A percentile compares a stretch with the other conserved stretches of the same genome.
phyloP scores from a whole-genome alignment of 2,329 filamentous ascomycete species.

The Nemania bipapillata region DNA sequence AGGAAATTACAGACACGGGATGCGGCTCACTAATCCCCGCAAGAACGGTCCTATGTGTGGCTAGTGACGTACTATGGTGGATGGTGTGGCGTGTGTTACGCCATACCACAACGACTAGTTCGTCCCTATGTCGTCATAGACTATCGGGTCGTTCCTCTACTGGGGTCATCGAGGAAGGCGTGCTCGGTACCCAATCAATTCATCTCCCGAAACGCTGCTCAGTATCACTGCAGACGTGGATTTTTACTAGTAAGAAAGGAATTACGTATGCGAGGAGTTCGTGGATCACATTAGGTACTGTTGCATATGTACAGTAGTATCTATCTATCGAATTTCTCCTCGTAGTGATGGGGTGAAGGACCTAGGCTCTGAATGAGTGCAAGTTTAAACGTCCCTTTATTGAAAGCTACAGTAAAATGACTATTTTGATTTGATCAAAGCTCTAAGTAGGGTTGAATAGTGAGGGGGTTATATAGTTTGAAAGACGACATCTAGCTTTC shows the following conservation, averaged over 20 bases:
- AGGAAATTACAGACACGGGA: slow-evolving; percentile 14
- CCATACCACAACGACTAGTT: slow-evolving; percentile 8
- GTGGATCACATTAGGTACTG: too few relatives aligned
- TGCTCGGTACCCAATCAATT: slow-evolving; percentile 14
- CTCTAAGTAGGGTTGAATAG: too few relatives aligned
- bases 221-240: neutral
- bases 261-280: slow-evolving; percentile 5
- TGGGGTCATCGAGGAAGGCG: slow-evolving; percentile 1
- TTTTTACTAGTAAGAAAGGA: neutral
- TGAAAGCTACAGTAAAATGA: too few relatives aligned
- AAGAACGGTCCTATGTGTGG: slow-evolving; percentile 23
- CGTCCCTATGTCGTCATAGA: slow-evolving; percentile 47
- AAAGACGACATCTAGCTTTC: too few relatives aligned
- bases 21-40: slow-evolving; percentile 30
- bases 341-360: too few relatives aligned
- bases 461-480: too few relatives aligned
- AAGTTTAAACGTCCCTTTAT: too few relatives aligned
- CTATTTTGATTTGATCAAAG: too few relatives aligned
- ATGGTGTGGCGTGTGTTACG: slow-evolving; percentile 40
- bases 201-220: neutral
- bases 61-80: slow-evolving; percentile 28
- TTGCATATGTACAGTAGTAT: too few relatives aligned
- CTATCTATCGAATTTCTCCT: too few relatives aligned
- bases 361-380: too few relatives aligned
- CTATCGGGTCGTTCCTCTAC: slow-evolving; percentile 31